These are phyloP conservation scores for Acanthamoeba healyi DNA, from an alignment of 208 protist species.

Conservation along the genomic window DNA sequence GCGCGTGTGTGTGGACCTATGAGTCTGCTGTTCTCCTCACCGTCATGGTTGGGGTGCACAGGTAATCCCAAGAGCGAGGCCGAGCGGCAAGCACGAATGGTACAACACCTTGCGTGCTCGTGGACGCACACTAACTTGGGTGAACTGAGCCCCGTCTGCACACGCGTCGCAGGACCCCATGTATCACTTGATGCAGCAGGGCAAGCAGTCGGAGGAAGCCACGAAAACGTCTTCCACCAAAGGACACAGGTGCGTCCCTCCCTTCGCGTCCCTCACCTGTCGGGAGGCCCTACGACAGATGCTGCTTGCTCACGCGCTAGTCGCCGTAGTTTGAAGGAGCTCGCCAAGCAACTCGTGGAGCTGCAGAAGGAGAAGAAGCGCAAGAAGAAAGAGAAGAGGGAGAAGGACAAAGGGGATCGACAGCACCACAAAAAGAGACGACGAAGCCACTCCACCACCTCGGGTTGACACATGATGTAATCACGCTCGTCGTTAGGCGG, in stretches of 20 bases:
- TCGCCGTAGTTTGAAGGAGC: not conserved
- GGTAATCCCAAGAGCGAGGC: slow-evolving; percentile 51
- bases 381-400: slow-evolving; percentile 2
- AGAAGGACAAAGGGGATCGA: not conserved
- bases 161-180: not conserved
- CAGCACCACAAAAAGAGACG: no score
- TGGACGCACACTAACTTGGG: no score
- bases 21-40: no score
- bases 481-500: no score
- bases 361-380: slow-evolving; percentile 15
- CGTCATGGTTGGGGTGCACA: not conserved
- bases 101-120: not conserved
- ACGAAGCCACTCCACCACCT: no score
- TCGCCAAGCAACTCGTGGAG: not conserved
- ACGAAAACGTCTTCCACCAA: not conserved
- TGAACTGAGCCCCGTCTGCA: not conserved
- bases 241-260: not conserved
- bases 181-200: slow-evolving; percentile 2
- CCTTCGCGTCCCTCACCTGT: not conserved
- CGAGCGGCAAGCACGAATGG: slow-evolving; percentile 51
- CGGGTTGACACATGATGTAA: no score
- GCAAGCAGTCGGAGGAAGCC: not conserved
- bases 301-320: no score
- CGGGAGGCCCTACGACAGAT: no score
- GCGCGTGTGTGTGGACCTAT: no score